These are phyloP conservation scores for Wickerhamiella sorbophila DNA, from an alignment of 805 yeast species.

Conservation along the genomic window DNA sequence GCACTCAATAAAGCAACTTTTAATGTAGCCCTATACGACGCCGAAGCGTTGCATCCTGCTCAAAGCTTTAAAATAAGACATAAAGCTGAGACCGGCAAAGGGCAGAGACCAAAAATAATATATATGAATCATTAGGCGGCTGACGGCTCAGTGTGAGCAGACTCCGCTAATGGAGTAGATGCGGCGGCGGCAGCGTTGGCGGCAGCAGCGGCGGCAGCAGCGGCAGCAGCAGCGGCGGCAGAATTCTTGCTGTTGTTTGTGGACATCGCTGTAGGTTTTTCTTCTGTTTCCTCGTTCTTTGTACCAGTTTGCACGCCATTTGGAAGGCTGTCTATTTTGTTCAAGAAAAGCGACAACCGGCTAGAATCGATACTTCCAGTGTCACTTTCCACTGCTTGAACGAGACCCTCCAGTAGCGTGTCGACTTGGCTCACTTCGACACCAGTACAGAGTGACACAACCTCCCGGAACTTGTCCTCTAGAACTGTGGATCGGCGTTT, in stretches of 20 bases:
- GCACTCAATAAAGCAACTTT: slow-evolving; percentile 19
- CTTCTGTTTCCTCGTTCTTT: neutral
- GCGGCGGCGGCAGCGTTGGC: neutral
- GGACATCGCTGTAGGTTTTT: neutral
- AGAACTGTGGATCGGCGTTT: slow-evolving; percentile 39
- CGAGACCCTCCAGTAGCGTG: slow-evolving; percentile 62
- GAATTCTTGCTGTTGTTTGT: neutral
- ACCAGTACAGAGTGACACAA: slow-evolving; percentile 80
- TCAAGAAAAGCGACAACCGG: slow-evolving; percentile 40
- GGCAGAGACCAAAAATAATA: slow-evolving; percentile 8
- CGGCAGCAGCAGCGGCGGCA: neutral
- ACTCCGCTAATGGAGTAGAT: neutral
- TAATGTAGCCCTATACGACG: slow-evolving; percentile 14
- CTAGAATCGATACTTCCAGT: slow-evolving; percentile 52
- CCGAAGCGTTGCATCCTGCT: slow-evolving; percentile 16
- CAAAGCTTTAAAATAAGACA: slow-evolving; percentile 12
- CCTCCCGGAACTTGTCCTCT: slow-evolving; percentile 71
- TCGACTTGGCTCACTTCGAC: slow-evolving; percentile 73
- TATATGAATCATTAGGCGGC: neutral
- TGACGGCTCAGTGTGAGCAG: neutral
- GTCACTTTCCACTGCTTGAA: slow-evolving; percentile 83
- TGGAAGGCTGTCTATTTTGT: slow-evolving; percentile 29
- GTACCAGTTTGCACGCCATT: neutral
- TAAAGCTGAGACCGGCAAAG: slow-evolving; percentile 19
- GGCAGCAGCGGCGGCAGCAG: neutral